Evolutionary conservation across 257 asterid species (phyloP).

Genomic region (Lithospermum erythrorhizon): DNA sequence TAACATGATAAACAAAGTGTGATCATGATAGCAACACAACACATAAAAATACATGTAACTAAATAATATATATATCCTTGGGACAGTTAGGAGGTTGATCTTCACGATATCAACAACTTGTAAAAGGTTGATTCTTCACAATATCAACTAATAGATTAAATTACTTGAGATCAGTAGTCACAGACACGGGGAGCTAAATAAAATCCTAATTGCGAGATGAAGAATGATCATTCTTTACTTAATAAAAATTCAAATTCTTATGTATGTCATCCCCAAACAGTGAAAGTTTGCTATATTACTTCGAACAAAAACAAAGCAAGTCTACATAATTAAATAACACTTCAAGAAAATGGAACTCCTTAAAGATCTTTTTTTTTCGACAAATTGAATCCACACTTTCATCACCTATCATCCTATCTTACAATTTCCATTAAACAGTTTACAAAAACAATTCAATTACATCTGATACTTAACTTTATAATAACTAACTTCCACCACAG

Average conservation of each 20-base stretch:
- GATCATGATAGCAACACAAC: conserved; percentile 6
- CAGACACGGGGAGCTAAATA: neutral
- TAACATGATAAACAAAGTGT: conserved; percentile 5
- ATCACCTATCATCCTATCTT: neutral
- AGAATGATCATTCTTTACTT: conserved; percentile 1
- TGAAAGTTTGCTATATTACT: neutral
- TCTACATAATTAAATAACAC: conserved; percentile 9
- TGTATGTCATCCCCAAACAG: too few species aligned
- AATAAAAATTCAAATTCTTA: too few species aligned
- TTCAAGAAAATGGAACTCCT: conserved; percentile 9
- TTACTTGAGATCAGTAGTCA: neutral
- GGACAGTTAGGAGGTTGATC: neutral
- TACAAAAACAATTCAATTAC: neutral
- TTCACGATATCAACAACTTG: neutral
- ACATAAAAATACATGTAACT: neutral
- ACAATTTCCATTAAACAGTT: neutral
- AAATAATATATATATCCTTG: too few species aligned
- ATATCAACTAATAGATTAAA: neutral
- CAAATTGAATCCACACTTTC: conserved; percentile 4
- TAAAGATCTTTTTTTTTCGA: conserved; percentile 24
- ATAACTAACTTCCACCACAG: too few species aligned
- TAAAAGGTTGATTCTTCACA: neutral
- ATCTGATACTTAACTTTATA: too few species aligned
- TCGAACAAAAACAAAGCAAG: neutral
- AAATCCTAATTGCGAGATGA: conserved; percentile 4